Conservation (phyloP, 805 yeast species). For the Spathaspora gorwiae region DNA sequence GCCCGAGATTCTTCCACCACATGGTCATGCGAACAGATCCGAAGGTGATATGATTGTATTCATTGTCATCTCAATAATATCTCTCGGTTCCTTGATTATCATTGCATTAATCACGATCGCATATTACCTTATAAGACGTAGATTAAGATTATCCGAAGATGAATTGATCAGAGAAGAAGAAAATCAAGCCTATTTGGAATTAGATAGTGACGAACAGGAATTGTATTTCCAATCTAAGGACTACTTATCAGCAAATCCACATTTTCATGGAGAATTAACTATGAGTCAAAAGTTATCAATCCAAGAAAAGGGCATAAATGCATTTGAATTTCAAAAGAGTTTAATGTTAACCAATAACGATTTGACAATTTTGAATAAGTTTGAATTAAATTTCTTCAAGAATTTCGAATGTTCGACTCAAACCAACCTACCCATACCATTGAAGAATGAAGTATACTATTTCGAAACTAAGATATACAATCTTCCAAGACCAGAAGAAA, state of each 20-base stretch:
- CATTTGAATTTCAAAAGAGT: constrained; percentile 79
- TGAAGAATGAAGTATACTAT: constrained; percentile 78
- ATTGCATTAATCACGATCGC: constrained; percentile 5
- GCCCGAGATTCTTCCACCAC: no score
- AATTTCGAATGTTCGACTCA: constrained; percentile 63
- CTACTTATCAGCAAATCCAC: constrained; percentile 30
- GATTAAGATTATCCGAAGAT: constrained; percentile 38
- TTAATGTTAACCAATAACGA: constrained; percentile 51
- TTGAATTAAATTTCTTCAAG: constrained; percentile 54
- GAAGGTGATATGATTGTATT: background rate
- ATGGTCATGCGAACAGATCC: no score
- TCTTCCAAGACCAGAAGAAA: constrained; percentile 50
- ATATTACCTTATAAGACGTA: constrained; percentile 9
- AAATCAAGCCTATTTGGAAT: constrained; percentile 50
- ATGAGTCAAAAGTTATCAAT: constrained; percentile 60
- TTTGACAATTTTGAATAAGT: constrained; percentile 59
- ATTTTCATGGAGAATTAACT: constrained; percentile 39
- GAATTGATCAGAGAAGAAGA: constrained; percentile 57
- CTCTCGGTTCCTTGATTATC: constrained; percentile 4
- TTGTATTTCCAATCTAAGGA: constrained; percentile 64
- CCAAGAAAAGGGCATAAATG: constrained; percentile 83
- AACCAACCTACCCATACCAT: constrained; percentile 83
- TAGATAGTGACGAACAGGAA: constrained; percentile 67
- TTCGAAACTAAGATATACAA: constrained; percentile 84
- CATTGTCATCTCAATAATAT: constrained; percentile 4